phyloP scores from a whole-genome alignment of 139 green algal genomes.

The Microglena sp. region DNA sequence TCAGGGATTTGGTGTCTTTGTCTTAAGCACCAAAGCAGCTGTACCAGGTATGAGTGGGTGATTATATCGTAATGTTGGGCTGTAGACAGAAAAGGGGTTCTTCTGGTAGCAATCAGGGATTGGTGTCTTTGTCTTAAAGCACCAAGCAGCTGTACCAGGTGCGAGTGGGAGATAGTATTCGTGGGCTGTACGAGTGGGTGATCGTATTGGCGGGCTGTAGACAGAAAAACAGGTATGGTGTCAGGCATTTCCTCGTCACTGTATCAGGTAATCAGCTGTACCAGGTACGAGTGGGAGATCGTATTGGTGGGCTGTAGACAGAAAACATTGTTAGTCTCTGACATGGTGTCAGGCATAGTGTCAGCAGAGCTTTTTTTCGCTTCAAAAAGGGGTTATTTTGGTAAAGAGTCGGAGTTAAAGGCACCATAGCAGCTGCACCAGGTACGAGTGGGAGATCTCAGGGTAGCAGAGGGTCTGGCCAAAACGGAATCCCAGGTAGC shows the following conservation, averaged over 20 bases:
- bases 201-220: background rate
- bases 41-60: conserved; percentile 39
- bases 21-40: conserved; percentile 30
- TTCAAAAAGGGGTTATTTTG: conserved; percentile 74
- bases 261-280: no score
- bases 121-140: conserved; percentile 23
- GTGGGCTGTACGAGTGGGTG: no score
- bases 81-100: no score
- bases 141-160: conserved; percentile 52
- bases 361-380: conserved; percentile 56
- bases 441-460: conserved; percentile 13
- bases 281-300: no score
- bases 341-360: conserved; percentile 27
- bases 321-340: no score
- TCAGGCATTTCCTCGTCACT: no score
- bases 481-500: no score
- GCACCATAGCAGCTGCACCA: conserved; percentile 45
- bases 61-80: background rate
- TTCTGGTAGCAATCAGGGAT: no score
- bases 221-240: no score
- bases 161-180: background rate
- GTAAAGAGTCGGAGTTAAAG: conserved; percentile 57
- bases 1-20: conserved; percentile 30
- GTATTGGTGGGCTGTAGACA: no score
- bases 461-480: background rate